Percentiles rank a stretch among this genome's conserved stretches.
Evolutionary conservation across 495 filamentous ascomycete species (phyloP).

Genomic region (Hyaloscypha hepaticicola): DNA sequence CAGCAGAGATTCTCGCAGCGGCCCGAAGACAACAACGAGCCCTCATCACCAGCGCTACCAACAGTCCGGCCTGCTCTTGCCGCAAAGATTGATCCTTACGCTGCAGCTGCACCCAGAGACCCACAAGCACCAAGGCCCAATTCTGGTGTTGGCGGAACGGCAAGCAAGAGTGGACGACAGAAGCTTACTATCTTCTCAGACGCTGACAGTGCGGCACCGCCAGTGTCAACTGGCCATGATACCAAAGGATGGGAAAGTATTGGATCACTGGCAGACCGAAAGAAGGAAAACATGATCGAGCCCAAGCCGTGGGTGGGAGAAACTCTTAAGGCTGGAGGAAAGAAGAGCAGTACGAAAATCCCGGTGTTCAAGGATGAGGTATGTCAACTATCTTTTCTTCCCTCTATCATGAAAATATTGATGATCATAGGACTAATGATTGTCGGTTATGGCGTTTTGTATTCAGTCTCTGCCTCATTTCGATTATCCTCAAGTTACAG

Average conservation of each 20-base stretch:
- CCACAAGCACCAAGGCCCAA: constrained; percentile 62
- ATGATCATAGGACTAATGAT: constrained; percentile 96
- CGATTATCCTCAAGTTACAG: constrained; percentile 37
- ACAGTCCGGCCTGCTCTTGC: constrained; percentile 80
- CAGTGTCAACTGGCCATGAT: constrained; percentile 43
- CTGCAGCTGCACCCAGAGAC: constrained; percentile 49
- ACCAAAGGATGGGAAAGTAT: constrained; percentile 90
- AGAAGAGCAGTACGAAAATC: constrained; percentile 76
- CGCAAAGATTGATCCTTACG: constrained; percentile 82
- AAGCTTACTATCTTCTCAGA: constrained; percentile 95
- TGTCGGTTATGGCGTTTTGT: constrained; percentile 58
- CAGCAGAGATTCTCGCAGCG: constrained; percentile 68
- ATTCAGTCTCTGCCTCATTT: constrained; percentile 53
- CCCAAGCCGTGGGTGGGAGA: constrained; percentile 90
- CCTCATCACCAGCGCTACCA: constrained; percentile 82
- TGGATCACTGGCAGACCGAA: constrained; percentile 77
- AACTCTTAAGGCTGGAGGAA: constrained; percentile 82
- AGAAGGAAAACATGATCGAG: constrained; percentile 90
- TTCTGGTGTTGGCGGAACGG: constrained; percentile 41
- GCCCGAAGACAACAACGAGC: constrained; percentile 58
- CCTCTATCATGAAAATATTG: constrained; percentile 64
- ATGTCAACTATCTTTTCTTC: constrained; percentile 49
- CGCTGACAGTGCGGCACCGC: constrained; percentile 51
- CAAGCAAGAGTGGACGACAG: constrained; percentile 60
- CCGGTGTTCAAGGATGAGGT: constrained; percentile 95